A percentile compares a stretch with the other conserved stretches of the same genome.
Conservation (phyloP, 768 basidiomycete species). For the Pulveroboletus sp. region DNA sequence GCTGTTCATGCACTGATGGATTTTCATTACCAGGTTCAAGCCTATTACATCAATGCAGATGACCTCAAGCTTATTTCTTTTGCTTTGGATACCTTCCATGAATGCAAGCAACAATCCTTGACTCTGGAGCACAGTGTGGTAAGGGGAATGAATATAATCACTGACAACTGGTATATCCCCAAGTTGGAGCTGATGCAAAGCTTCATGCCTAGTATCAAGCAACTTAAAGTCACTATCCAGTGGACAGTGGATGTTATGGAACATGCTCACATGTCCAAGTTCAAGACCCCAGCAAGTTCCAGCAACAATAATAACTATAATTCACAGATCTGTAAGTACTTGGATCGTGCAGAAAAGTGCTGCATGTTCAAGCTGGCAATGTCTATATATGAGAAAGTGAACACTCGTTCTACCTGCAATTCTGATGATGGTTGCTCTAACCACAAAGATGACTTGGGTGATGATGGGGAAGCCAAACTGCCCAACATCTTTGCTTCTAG, state of each 20-base stretch:
- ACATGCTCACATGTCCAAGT: background rate
- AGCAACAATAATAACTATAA: background rate
- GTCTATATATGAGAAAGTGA: too few relatives aligned
- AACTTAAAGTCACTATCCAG: background rate
- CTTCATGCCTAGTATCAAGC: background rate
- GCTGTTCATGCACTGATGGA: background rate
- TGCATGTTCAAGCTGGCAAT: background rate
- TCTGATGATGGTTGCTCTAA: too few relatives aligned
- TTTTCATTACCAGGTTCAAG: background rate
- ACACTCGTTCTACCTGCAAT: too few relatives aligned
- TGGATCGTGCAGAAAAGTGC: background rate
- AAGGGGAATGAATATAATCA: background rate
- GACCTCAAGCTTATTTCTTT: background rate
- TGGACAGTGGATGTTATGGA: background rate
- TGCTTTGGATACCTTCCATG: background rate
- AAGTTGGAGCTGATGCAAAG: slow-evolving; percentile 21
- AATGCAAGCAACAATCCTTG: background rate
- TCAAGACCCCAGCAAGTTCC: background rate
- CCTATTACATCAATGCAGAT: background rate
- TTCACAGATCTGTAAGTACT: background rate
- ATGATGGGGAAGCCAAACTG: too few relatives aligned
- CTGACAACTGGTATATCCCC: slow-evolving; percentile 30
- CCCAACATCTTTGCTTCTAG: too few relatives aligned
- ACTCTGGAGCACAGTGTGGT: background rate
- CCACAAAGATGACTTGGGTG: too few relatives aligned